Conservation (phyloP, 352 stramenopile genomes). For the Phytophthora idaei region DNA sequence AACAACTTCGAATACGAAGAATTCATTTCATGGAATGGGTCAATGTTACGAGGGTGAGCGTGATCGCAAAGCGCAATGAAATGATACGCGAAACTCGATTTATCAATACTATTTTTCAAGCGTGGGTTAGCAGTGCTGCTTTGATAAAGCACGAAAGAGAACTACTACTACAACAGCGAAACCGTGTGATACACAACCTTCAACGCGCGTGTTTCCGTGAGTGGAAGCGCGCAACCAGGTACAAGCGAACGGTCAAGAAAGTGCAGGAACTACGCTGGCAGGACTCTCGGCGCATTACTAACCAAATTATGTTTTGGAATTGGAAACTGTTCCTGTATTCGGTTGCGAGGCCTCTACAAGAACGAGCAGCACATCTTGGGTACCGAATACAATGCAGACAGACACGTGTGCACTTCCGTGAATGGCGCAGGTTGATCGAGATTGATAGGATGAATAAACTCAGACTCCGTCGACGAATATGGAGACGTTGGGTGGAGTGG, state of each 20-base stretch:
- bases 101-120: conserved; percentile 33
- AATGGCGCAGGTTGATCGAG: conserved; percentile 39
- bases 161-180: conserved; percentile 13
- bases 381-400: conserved; percentile 5
- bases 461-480: conserved; percentile 37
- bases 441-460: conserved; percentile 26
- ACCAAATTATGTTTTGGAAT: conserved; percentile 42
- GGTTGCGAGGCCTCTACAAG: conserved; percentile 37
- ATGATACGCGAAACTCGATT: conserved; percentile 34
- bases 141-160: conserved; percentile 20
- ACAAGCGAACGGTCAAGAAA: conserved; percentile 28
- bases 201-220: conserved; percentile 31
- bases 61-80: conserved; percentile 51
- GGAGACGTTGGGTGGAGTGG: conserved; percentile 41
- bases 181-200: conserved; percentile 12
- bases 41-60: conserved; percentile 54
- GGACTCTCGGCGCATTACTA: conserved; percentile 16
- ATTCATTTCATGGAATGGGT: conserved; percentile 59
- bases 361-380: conserved; percentile 19
- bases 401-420: conserved; percentile 18
- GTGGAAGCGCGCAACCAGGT: conserved; percentile 32
- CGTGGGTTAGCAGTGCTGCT: conserved; percentile 43
- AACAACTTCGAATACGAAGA: conserved; percentile 30
- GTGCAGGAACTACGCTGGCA: conserved; percentile 31
- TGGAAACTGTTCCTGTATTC: conserved; percentile 62